These are phyloP conservation scores for Hermanozyma aechmeae DNA, from an alignment of 805 yeast genomes.

Conservation along the genomic window DNA sequence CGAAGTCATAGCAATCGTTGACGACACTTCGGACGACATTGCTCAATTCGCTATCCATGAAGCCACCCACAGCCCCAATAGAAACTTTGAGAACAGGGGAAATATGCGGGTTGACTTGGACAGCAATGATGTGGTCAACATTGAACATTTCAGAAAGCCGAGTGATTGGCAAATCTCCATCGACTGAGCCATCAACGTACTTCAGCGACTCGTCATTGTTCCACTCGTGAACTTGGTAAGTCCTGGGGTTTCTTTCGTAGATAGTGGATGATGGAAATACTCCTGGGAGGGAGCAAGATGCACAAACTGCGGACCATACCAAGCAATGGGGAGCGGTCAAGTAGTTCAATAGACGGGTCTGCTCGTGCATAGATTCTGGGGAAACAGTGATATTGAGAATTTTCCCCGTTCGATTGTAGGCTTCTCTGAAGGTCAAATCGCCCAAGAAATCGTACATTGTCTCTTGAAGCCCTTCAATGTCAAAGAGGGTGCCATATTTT, in stretches of 20 bases:
- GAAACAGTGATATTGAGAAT: conserved; percentile 93
- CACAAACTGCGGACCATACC: conserved; percentile 85
- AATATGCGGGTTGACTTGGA: conserved; percentile 96
- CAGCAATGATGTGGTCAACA: conserved; percentile 94
- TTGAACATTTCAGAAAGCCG: conserved; percentile 93
- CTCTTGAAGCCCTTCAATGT: conserved; percentile 55
- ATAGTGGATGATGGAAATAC: conserved; percentile 80
- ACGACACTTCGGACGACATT: conserved; percentile 44
- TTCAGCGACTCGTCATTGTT: conserved; percentile 59
- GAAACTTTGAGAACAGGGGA: conserved; percentile 75
- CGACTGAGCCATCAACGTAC: conserved; percentile 94
- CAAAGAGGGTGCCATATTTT: conserved; percentile 87
- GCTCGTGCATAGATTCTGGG: conserved; percentile 84
- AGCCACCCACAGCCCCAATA: conserved; percentile 61
- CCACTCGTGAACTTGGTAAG: conserved; percentile 77
- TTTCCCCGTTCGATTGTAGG: conserved; percentile 87
- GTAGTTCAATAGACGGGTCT: conserved; percentile 73
- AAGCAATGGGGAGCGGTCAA: conserved; percentile 75
- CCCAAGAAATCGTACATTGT: conserved; percentile 80
- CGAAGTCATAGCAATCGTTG: conserved; percentile 46
- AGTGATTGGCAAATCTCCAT: conserved; percentile 85
- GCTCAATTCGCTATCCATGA: conserved; percentile 50
- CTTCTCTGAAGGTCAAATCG: conserved; percentile 87
- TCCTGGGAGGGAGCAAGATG: conserved; percentile 91
- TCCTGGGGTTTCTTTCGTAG: conserved; percentile 69